A percentile compares a stretch with the other conserved stretches of the same genome.
phyloP scores from a whole-genome alignment of 345 rosid genomes.

The Eucalyptus sideroxylon region DNA sequence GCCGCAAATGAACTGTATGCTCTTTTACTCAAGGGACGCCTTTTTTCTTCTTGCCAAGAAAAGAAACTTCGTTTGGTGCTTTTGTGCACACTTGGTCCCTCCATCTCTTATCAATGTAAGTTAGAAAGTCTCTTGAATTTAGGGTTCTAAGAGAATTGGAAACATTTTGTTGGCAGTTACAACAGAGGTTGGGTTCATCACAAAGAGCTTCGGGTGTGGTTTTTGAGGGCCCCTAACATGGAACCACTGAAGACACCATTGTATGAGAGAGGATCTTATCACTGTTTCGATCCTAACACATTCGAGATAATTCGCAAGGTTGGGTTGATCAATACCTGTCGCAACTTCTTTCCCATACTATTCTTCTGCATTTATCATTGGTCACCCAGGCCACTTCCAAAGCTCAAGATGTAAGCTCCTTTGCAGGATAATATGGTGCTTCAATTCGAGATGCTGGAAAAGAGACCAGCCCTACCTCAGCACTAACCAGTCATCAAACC shows the following conservation, averaged over 20 bases:
- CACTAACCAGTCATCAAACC: constrained; percentile 30
- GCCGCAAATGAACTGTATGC: constrained; percentile 97
- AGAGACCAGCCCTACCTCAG: constrained; percentile 80
- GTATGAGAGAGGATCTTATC: constrained; percentile 84
- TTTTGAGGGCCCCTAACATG: constrained; percentile 49
- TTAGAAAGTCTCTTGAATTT: background rate
- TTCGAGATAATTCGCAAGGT: constrained; percentile 84
- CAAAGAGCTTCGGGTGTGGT: constrained; percentile 78
- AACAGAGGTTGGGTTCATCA: constrained; percentile 91
- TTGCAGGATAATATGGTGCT: constrained; percentile 80
- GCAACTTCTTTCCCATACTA: background rate
- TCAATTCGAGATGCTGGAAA: constrained; percentile 74
- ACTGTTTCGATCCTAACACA: constrained; percentile 68
- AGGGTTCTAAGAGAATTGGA: background rate
- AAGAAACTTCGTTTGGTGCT: background rate
- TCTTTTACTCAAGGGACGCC: background rate
- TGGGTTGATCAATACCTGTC: background rate
- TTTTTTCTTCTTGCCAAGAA: background rate
- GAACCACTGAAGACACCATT: constrained; percentile 72
- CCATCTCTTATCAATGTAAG: background rate
- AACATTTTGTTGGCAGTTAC: constrained; percentile 37
- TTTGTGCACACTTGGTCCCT: background rate
- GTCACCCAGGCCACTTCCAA: background rate
- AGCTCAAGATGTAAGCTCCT: background rate
- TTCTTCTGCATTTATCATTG: background rate